Base-by-base conservation (phyloP, 1,139 yeast genomes). In the Meyerozyma sp. region DNA sequence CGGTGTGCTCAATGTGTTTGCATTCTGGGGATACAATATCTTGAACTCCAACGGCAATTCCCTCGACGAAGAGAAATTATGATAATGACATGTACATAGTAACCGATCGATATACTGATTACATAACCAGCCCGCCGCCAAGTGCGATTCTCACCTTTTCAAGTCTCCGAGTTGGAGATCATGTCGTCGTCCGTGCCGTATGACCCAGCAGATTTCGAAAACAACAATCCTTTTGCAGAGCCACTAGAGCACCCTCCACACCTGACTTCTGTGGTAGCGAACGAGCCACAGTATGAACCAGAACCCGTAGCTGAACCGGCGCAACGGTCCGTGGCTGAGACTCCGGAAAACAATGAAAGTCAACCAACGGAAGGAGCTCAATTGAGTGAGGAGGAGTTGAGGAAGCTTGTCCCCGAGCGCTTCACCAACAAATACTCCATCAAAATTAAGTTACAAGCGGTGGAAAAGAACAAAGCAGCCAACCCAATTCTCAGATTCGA, bases 11-110 rank as follows among this genome's bases (percentile, higher is more conserved):
- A 89, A 93, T 49, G 78, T 87, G 9, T 63, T 87, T 43, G 93
- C 96, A 18, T 84, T 83, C 46, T 90, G 95, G 86, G 93, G 96
- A 5, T 79, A 89, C 51, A 77, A 79, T 41, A 73, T 88, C 40
- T 57, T 84, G 49, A 75, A 78, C 48, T 77, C 76, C 50, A 79
- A 76, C 46, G 58, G 82, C 61, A 51, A 73, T 54, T 60, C 72
- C 54, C 48, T 65, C 59, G 54, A 58, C 44, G 79, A 74, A 48
- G 81, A 76, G 48, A 63, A 62, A 44, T 60, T 67, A 44, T 65
- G 43, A 39, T 34, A 34, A 34, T 34, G 37, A 34, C 37, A 34
- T 34, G 37, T 34, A 34, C 25, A 34, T 34, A 34, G 37, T 34
- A 30, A 13, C 10, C 10, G 20, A 10, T 20, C n/a, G 25, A 18